Base-by-base conservation (phyloP, 2,329 filamentous ascomycete species). In the Colletotrichum lentis region DNA sequence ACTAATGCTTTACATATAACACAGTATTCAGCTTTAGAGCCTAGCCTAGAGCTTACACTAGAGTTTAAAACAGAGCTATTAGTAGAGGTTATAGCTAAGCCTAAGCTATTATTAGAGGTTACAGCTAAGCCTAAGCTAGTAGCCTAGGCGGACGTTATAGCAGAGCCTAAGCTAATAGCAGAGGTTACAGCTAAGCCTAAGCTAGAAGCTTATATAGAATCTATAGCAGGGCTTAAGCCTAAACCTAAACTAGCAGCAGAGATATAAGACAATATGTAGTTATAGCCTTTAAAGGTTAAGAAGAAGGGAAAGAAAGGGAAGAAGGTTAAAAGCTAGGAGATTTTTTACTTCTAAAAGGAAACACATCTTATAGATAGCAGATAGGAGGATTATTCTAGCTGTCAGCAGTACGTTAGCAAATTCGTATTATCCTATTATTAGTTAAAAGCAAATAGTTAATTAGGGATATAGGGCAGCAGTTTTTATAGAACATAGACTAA, bases 311-410 rank as follows among this genome's bases (percentile, higher is more conserved):
- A 55, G 22, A 27, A 49, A 49, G 22, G 5, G 7, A 49, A 49
- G 46, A 27, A 49, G 8, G 52, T 41, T 14, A 4, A 41, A 55
- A 55, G 11, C 52, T 4, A 55, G 35, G 35, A 55, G 52, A 4
- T 11, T 53, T 6, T 20, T 53, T 39, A 5, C 52, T 41, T 41
- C 35, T 55, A 6, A 31, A 37, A 55, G 35, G 35, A 41, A 55
- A 41, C 35, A 10, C n/a, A 55, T 55, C 52, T 55, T 55, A 3
- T 10, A 55, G 52, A 37, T 55, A 11, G 52, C 11, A 6, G n/a
- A 22, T 55, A 5, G n/a, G 52, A 55, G 35, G 35, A 55, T 55
- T 55, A 8, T 41, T 55, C n/a, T 11, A 55, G 27, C 52, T 24
- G n/a, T 55, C 10, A 6, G 6, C n/a, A 55, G n/a, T 55, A 41